A percentile compares a stretch with the other conserved stretches of the same genome.
Conservation (phyloP, 306 rosid species). For the Trifolium repens region DNA sequence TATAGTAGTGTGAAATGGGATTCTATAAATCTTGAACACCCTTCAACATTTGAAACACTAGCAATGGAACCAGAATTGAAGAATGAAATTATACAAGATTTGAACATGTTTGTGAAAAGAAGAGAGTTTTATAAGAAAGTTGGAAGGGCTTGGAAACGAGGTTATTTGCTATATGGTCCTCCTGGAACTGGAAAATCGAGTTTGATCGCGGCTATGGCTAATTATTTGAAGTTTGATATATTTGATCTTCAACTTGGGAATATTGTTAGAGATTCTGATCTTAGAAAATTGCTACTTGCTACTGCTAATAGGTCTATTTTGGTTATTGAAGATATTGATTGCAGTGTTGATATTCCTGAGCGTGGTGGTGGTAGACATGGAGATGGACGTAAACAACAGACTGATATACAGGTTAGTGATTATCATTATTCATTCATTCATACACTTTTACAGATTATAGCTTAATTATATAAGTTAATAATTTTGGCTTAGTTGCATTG, state of each 20-base stretch:
- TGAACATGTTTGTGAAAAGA: slow-evolving; percentile 71
- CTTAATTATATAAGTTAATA: neutral
- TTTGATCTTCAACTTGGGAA: slow-evolving; percentile 79
- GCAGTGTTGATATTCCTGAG: slow-evolving; percentile 70
- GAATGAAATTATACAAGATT: slow-evolving; percentile 56
- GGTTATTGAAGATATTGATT: slow-evolving; percentile 91
- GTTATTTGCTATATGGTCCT: slow-evolving; percentile 83
- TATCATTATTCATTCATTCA: neutral
- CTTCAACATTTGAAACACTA: slow-evolving; percentile 76
- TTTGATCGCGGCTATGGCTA: slow-evolving; percentile 93
- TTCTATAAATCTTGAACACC: slow-evolving; percentile 79
- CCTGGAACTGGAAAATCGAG: slow-evolving; percentile 95
- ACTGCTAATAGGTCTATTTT: slow-evolving; percentile 80
- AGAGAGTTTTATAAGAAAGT: slow-evolving; percentile 79
- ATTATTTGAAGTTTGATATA: slow-evolving; percentile 79
- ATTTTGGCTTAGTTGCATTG: neutral
- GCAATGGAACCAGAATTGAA: slow-evolving; percentile 73
- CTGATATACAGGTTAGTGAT: slow-evolving; percentile 54
- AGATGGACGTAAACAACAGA: slow-evolving; percentile 51
- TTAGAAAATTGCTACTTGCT: slow-evolving; percentile 70
- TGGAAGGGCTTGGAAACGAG: slow-evolving; percentile 93
- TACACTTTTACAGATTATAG: neutral
- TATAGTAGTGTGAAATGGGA: slow-evolving; percentile 63
- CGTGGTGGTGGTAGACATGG: slow-evolving; percentile 54
- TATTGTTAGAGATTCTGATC: slow-evolving; percentile 67